Conservation (phyloP, 2,329 filamentous ascomycete species). For the Magnaporthiopsis rhizophila region DNA sequence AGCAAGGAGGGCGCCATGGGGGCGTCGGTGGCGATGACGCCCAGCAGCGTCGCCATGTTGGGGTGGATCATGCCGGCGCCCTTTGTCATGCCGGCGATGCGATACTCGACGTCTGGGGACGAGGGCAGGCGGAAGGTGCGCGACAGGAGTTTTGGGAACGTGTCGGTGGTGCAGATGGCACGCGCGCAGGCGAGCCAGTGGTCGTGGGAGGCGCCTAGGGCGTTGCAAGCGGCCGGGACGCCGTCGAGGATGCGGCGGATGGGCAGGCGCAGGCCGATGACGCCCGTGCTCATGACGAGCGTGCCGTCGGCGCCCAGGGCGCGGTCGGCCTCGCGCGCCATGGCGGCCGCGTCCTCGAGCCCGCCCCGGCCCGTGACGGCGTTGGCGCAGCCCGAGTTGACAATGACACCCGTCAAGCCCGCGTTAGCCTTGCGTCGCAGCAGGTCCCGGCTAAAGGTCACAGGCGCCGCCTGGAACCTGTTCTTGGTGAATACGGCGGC, state of each 20-base stretch:
- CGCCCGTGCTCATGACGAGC: conserved; percentile 97
- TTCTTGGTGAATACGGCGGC: conserved; percentile 97
- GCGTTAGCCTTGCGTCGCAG: conserved; percentile 57
- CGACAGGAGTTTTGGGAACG: conserved; percentile 92
- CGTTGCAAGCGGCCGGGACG: conserved; percentile 67
- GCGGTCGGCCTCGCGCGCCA: conserved; percentile 74
- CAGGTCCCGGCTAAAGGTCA: conserved; percentile 72
- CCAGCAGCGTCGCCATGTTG: conserved; percentile 95
- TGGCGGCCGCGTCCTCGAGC: conserved; percentile 75
- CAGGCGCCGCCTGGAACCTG: conserved; percentile 94
- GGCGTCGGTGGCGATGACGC: conserved; percentile 85
- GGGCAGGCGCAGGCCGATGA: conserved; percentile 89
- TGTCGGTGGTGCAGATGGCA: conserved; percentile 97
- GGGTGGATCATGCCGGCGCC: conserved; percentile 99
- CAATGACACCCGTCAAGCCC: conserved; percentile 72
- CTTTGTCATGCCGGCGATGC: conserved; percentile 91
- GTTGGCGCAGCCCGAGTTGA: conserved; percentile 96
- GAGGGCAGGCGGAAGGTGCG: conserved; percentile 77
- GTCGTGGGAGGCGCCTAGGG: conserved; percentile 66
- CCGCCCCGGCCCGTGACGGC: conserved; percentile 90
- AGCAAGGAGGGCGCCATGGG: conserved; percentile 64
- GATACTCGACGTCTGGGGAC: conserved; percentile 66
- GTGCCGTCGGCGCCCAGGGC: conserved; percentile 46
- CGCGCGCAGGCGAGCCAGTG: conserved; percentile 82
- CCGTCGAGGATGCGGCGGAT: conserved; percentile 82